A percentile compares a stretch with the other conserved stretches of the same genome.
Evolutionary conservation across 805 yeast species (phyloP).

Genomic region (Sugiyamaella smithiae): DNA sequence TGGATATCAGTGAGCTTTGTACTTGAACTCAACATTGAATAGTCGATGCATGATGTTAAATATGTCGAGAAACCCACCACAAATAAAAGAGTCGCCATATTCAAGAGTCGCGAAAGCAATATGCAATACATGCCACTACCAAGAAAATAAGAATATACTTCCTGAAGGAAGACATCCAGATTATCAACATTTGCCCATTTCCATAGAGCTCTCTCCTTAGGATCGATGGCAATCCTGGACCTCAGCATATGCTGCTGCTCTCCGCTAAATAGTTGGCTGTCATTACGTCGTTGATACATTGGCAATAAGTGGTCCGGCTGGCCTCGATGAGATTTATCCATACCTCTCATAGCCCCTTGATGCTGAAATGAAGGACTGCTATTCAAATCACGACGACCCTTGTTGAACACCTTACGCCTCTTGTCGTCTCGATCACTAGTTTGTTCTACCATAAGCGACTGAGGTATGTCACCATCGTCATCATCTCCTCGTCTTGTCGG

Average conservation of each 20-base stretch:
- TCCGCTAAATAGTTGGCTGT: background rate
- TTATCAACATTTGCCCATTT: conserved; percentile 96
- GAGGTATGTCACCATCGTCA: conserved; percentile 10
- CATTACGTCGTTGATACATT: background rate
- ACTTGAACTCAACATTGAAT: conserved; percentile 41
- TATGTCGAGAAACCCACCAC: conserved; percentile 77
- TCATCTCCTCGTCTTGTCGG: background rate
- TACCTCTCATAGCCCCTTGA: background rate
- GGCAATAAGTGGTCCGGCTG: background rate
- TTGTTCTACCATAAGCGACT: conserved; percentile 7
- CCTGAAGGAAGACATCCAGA: conserved; percentile 79
- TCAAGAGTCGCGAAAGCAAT: conserved; percentile 60
- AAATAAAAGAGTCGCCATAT: conserved; percentile 71
- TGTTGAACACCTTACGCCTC: background rate
- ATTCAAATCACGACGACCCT: too few relatives aligned
- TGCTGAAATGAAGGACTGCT: background rate
- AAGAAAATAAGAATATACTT: conserved; percentile 70
- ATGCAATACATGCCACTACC: conserved; percentile 85
- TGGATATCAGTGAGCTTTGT: conserved; percentile 40
- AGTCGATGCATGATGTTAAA: conserved; percentile 78
- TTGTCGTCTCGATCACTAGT: background rate
- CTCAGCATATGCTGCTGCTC: background rate
- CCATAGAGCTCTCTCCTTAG: conserved; percentile 76
- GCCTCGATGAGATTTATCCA: background rate
- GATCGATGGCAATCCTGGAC: conserved; percentile 13